Base-by-base conservation (phyloP, 2,329 filamentous ascomycete species). In the Xylariaceae sp. region DNA sequence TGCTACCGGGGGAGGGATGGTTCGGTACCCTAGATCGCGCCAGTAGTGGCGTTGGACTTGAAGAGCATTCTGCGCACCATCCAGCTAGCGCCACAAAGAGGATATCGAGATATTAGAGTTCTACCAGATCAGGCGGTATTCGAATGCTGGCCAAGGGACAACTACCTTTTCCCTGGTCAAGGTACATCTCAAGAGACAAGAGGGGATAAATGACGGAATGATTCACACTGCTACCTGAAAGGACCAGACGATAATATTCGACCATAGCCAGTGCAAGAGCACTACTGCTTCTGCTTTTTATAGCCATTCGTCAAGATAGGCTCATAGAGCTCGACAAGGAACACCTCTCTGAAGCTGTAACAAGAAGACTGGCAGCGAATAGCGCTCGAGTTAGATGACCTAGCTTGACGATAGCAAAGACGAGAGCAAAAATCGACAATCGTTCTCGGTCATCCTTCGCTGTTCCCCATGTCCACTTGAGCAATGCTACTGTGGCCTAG, bases 401-500 rank as follows among this genome's bases (percentile, higher is more conserved):
- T 87, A 88, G 84, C 82, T 83, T 82, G 80, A 84, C 80, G 84
- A 84, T 88, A 88, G 86, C 85, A 86, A 81, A 85, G 76, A 65
- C 57, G 62, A 61, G 58, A 65, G 60, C 50, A 65, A 71, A 68
- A 69, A 71, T 71, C 55, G 73, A 71, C 71, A 71, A 70, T 58
- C 57, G 44, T 70, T 74, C 26, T 70, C 67, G 74, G 71, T 69
- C 68, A 71, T 68, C 67, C 65, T 68, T 69, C 70, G 67, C 70
- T 75, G 70, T 71, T 70, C 69, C 67, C 68, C 67, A 66, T 70
- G 63, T 65, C 69, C 57, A 64, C 63, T 63, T 70, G 70, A 70
- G 70, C 69, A 66, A 58, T 72, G 65, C 67, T 68, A 64, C 66
- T 67, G 64, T 65, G 66, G 62, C 61, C 61, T 62, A 57, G 55